Evolutionary conservation across 331 rosid species (phyloP), one percentile per base, ranked within the genome.

Genomic region (Ulmus americana): DNA sequence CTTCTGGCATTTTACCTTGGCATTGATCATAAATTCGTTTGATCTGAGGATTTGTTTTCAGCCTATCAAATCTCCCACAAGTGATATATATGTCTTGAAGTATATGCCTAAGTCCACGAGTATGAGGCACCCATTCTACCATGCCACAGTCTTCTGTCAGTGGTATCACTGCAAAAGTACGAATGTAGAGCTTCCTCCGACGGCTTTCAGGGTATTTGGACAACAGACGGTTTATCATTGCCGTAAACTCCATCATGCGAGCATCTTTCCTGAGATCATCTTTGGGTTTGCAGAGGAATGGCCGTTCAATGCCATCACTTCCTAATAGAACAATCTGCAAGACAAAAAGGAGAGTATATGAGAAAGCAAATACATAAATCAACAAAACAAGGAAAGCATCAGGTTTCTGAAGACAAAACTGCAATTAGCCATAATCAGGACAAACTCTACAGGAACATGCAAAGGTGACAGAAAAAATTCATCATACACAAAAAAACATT

Each of bases 201-300:
- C 90, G 97, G 73, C 98, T 92, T 77, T 90, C 98, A 50, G 98
- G 95, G 79, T 82, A 89, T 83, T 89, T 89, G 63, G 98, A 92
- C 76, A 89, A 73, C 72, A 92, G 80, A 45, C 86, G 80, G 72
- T 89, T 92, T 74, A 92, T 89, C 88, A 81, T 92, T 73, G 97
- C 98, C 39, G 91, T 92, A 72, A 92, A 92, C 88, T 92, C 98
- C 98, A 92, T 92, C 98, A 92, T 92, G 67, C 98, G 95, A 47
- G 97, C 95, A 80, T 92, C 98, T 71, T 92, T 92, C 76, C 98
- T 86, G 38, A 92, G 98, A 74, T 89, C 98, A 79, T 92, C 98
- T 81, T 92, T 92, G 39, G 98, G 98, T 82, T 92, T 87, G 85
- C 95, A 92, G 45, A 92, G 90, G 77, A 92, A 87, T 2, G 95